Percentiles rank a stretch among this genome's conserved stretches.
Evolutionary conservation across 2,329 filamentous ascomycete species (phyloP).

Genomic region (Acarospora socialis): DNA sequence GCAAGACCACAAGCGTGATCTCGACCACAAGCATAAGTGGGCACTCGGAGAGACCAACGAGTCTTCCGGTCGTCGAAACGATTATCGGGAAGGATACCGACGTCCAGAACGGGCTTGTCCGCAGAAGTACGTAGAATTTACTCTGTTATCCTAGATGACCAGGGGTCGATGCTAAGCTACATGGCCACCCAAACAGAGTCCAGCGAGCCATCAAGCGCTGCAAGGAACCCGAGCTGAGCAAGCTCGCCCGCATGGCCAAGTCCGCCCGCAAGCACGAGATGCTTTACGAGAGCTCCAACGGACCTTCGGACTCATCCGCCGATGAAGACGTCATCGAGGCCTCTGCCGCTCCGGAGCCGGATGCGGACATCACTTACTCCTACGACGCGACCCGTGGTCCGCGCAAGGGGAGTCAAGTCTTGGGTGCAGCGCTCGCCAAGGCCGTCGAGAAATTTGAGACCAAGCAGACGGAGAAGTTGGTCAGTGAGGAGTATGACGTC

Average conservation of each 20-base stretch:
- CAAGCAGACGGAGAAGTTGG: slow-evolving; percentile 45
- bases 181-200: too few species aligned
- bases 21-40: slow-evolving; percentile 38
- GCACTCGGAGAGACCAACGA: slow-evolving; percentile 29
- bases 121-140: too few species aligned
- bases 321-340: slow-evolving; percentile 32
- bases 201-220: slow-evolving; percentile 18
- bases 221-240: slow-evolving; percentile 18
- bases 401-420: slow-evolving; percentile 40
- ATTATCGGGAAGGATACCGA: too few species aligned
- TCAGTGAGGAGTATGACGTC: slow-evolving; percentile 46
- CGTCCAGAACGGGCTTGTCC: too few species aligned
- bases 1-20: slow-evolving; percentile 30
- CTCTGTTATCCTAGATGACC: too few species aligned
- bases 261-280: slow-evolving; percentile 31
- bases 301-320: slow-evolving; percentile 24
- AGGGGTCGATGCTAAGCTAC: too few species aligned
- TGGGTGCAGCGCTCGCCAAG: slow-evolving; percentile 41
- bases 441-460: slow-evolving; percentile 47
- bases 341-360: slow-evolving; percentile 29
- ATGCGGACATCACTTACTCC: slow-evolving; percentile 38
- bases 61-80: slow-evolving; percentile 14
- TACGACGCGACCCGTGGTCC: slow-evolving; percentile 38
- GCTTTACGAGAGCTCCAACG: slow-evolving; percentile 17
- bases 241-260: slow-evolving; percentile 17